Conservation (phyloP, 352 stramenopile species). For the Globisporangium nodosum region DNA sequence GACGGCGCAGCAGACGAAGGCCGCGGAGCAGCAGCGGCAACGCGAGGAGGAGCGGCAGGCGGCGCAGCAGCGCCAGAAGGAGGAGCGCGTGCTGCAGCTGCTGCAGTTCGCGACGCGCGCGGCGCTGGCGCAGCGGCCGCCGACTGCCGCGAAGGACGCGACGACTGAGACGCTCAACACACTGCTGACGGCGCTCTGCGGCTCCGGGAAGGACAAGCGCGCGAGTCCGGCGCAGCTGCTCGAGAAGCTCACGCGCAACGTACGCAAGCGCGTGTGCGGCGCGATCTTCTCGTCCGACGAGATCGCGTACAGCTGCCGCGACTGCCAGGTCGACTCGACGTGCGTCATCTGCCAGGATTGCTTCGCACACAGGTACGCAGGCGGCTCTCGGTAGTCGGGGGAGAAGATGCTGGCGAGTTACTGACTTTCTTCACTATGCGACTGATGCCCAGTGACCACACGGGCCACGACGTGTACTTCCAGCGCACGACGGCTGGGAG, state of each 20-base stretch:
- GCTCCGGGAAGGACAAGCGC: constrained; percentile 42
- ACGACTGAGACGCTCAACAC: constrained; percentile 28
- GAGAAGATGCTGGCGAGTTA: too few relatives aligned
- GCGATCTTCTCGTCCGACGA: constrained; percentile 83
- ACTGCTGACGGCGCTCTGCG: constrained; percentile 50
- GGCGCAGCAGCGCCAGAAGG: constrained; percentile 24
- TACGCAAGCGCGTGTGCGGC: constrained; percentile 73
- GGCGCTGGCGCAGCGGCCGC: constrained; percentile 22
- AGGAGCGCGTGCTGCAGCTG: constrained; percentile 39
- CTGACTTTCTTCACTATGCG: background rate
- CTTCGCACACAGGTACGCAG: constrained; percentile 65
- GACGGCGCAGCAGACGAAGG: constrained; percentile 13
- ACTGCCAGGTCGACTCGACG: constrained; percentile 82
- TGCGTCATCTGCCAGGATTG: constrained; percentile 86
- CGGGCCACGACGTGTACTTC: constrained; percentile 84
- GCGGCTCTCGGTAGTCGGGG: background rate
- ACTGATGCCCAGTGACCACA: constrained; percentile 37
- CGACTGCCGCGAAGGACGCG: constrained; percentile 13
- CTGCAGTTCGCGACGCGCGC: constrained; percentile 45
- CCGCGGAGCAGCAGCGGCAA: constrained; percentile 20
- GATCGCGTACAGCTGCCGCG: constrained; percentile 85
- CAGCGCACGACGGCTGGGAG: constrained; percentile 81
- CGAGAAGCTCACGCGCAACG: constrained; percentile 47
- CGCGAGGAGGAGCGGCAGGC: constrained; percentile 23
- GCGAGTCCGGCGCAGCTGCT: constrained; percentile 46